phyloP scores from a whole-genome alignment of 768 basidiomycete genomes.

The Podaxis carcinomalis region DNA sequence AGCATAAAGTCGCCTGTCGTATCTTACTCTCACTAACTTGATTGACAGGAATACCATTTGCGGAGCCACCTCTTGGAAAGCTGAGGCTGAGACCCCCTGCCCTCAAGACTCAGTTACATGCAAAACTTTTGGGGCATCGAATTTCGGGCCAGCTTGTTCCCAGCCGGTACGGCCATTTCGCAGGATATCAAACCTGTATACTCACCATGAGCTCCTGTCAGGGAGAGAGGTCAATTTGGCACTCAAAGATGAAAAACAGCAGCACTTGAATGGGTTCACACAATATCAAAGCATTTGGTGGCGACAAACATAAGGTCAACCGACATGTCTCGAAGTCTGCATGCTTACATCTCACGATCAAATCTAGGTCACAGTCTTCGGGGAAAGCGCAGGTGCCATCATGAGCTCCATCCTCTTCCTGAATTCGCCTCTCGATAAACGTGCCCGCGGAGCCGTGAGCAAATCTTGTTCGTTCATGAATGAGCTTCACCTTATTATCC shows the following conservation, averaged over 20 bases:
- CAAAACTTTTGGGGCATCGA: slow-evolving; percentile 38
- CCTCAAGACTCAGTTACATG: slow-evolving; percentile 32
- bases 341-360: no score
- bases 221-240: slow-evolving; percentile 40
- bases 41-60: slow-evolving; percentile 43
- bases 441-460: slow-evolving; percentile 30
- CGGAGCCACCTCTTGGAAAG: slow-evolving; percentile 46
- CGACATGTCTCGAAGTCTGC: no score
- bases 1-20: background rate
- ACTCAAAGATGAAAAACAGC: slow-evolving; percentile 38
- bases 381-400: slow-evolving; percentile 52
- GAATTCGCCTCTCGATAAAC: slow-evolving; percentile 25
- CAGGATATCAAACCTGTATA: slow-evolving; percentile 2
- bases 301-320: slow-evolving; percentile 34
- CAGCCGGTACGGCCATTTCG: slow-evolving; percentile 24
- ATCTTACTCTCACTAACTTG: background rate
- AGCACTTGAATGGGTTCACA: slow-evolving; percentile 54
- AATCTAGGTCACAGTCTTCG: slow-evolving; percentile 43
- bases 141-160: slow-evolving; percentile 44
- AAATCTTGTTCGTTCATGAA: background rate
- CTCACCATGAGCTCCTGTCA: background rate
- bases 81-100: slow-evolving; percentile 43
- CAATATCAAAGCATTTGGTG: slow-evolving; percentile 58
- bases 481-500: background rate
- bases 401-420: slow-evolving; percentile 34